Evolutionary conservation across 108 stramenopile genomes (phyloP).

Genomic region (Pseudonitzschia pungens): DNA sequence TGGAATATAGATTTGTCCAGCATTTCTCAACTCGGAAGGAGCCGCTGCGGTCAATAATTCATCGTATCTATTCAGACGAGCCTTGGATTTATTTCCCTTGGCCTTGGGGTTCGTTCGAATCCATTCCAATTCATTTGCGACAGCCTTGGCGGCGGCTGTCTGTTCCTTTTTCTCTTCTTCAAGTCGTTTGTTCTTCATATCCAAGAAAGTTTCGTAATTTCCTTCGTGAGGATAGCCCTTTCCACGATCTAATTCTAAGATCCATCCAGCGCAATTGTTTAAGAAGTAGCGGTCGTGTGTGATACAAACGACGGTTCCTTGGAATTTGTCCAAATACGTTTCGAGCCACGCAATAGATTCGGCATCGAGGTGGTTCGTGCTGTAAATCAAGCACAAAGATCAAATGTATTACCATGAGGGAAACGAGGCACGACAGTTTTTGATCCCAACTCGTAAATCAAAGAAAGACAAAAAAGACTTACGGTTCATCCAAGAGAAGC

Average conservation of each 20-base stretch:
- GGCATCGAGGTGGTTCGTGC: conserved; percentile 50
- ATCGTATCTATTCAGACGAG: conserved; percentile 89
- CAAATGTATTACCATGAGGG: neutral
- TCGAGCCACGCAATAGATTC: conserved; percentile 80
- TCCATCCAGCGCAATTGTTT: conserved; percentile 95
- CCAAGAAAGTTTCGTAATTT: conserved; percentile 94
- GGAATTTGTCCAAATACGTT: conserved; percentile 84
- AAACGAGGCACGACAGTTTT: neutral
- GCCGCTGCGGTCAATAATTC: conserved; percentile 83
- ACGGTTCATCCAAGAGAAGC: conserved; percentile 40
- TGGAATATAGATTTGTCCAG: conserved; percentile 93
- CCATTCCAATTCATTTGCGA: conserved; percentile 89
- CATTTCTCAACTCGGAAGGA: conserved; percentile 65
- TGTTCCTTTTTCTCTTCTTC: conserved; percentile 83
- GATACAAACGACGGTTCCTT: conserved; percentile 96
- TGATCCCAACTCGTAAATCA: neutral
- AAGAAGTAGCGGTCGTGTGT: conserved; percentile 96
- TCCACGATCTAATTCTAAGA: conserved; percentile 94
- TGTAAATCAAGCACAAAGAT: neutral
- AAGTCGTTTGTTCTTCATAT: conserved; percentile 85
- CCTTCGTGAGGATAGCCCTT: conserved; percentile 93
- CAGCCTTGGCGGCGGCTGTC: conserved; percentile 78
- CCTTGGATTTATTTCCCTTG: conserved; percentile 88
- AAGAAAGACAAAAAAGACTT: neutral
- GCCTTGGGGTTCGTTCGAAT: conserved; percentile 87